Percentiles rank a stretch among this genome's conserved stretches.
phyloP scores from a whole-genome alignment of 2,329 filamentous ascomycete species.

The Intubia oerlemansii region DNA sequence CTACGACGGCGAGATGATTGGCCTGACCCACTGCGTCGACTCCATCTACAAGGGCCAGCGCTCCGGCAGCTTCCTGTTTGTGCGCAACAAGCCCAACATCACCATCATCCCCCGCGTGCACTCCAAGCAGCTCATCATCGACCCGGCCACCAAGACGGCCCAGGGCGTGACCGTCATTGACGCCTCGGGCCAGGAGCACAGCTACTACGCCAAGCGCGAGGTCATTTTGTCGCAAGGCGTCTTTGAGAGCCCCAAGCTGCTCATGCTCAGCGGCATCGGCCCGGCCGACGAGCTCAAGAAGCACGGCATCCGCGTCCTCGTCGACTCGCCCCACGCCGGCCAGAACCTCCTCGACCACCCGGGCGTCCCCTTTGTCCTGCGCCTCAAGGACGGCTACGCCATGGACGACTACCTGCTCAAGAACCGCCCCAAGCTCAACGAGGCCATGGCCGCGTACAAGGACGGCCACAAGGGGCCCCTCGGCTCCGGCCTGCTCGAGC shows the following conservation, averaged over 20 bases:
- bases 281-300: constrained; percentile 14
- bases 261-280: constrained; percentile 17
- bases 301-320: constrained; percentile 22
- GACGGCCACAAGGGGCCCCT: no score
- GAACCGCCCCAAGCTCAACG: background rate
- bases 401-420: constrained; percentile 20
- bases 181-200: constrained; percentile 18
- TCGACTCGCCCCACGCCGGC: constrained; percentile 25
- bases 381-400: constrained; percentile 27
- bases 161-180: constrained; percentile 27
- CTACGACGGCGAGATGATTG: constrained; percentile 30
- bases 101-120: constrained; percentile 24
- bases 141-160: no score
- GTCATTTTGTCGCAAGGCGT: constrained; percentile 28
- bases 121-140: constrained; percentile 27
- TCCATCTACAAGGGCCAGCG: constrained; percentile 35
- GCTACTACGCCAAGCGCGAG: constrained; percentile 25
- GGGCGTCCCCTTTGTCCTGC: constrained; percentile 9
- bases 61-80: constrained; percentile 26
- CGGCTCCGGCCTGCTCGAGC: constrained; percentile 19
- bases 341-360: constrained; percentile 26
- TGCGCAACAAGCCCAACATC: constrained; percentile 32
- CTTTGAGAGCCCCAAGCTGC: constrained; percentile 28
- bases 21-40: constrained; percentile 29
- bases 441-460: background rate